Conservation (phyloP, 768 basidiomycete species). For the Tephrocybe rancida region DNA sequence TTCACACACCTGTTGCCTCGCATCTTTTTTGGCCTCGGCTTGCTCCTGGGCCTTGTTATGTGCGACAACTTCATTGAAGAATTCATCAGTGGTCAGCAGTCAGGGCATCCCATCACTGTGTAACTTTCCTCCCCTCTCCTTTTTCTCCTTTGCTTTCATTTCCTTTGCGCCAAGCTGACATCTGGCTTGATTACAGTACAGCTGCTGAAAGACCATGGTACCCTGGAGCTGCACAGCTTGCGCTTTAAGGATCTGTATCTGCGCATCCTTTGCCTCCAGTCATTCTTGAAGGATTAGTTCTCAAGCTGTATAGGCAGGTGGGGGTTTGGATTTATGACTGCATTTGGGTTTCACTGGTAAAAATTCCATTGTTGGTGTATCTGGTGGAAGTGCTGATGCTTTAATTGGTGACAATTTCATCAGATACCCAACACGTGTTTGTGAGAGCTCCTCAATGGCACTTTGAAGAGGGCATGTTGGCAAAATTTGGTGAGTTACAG, state of each 20-base stretch:
- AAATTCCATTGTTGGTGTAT: neutral
- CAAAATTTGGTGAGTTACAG: neutral
- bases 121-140: neutral
- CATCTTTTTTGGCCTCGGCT: too few species aligned
- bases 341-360: neutral
- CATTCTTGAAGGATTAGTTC: neutral
- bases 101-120: neutral
- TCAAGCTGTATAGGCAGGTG: neutral
- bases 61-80: neutral
- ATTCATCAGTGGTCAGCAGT: neutral
- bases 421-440: conserved; percentile 5
- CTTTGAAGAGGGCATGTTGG: neutral
- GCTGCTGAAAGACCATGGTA: neutral
- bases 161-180: neutral
- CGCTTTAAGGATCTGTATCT: neutral
- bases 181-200: neutral
- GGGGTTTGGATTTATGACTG: neutral
- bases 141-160: neutral
- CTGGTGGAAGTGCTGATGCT: neutral
- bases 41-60: neutral
- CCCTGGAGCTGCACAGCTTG: neutral
- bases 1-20: neutral
- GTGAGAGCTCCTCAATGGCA: neutral
- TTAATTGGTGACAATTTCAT: conserved; percentile 3
- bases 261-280: neutral